Percentiles rank a stretch among this genome's conserved stretches.
Evolutionary conservation across 2,329 filamentous ascomycete species (phyloP).

Genomic region (Cladophialophora exuberans): DNA sequence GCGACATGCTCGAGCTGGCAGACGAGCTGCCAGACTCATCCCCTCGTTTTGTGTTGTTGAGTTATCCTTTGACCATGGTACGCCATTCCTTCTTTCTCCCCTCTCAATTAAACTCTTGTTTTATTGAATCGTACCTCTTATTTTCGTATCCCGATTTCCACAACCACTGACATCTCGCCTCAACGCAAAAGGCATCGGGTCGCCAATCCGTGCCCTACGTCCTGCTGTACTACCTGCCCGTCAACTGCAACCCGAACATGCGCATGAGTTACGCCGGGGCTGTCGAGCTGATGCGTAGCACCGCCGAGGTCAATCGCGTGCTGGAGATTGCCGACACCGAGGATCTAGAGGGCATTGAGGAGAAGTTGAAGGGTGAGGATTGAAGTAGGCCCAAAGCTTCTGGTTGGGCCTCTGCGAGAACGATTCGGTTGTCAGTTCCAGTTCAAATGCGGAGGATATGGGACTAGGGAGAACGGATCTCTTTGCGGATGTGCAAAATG

Average conservation of each 20-base stretch:
- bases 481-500: too few relatives aligned
- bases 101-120: not conserved
- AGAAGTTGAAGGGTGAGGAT: conserved; percentile 58
- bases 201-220: conserved; percentile 90
- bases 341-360: conserved; percentile 80
- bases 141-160: not conserved
- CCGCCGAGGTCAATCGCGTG: conserved; percentile 83
- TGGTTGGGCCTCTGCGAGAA: not conserved
- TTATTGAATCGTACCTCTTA: not conserved
- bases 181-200: conserved; percentile 69
- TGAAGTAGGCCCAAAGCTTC: not conserved
- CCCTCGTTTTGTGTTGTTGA: conserved; percentile 85
- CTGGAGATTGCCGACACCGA: conserved; percentile 82
- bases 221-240: conserved; percentile 90
- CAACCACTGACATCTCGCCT: not conserved
- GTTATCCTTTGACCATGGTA: conserved; percentile 87
- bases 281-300: conserved; percentile 93
- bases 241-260: conserved; percentile 82
- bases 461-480: too few relatives aligned
- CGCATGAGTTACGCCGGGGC: conserved; percentile 95
- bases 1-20: conserved; percentile 74
- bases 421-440: not conserved
- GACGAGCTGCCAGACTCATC: conserved; percentile 93
- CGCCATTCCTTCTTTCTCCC: conserved; percentile 34
- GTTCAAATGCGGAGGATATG: too few relatives aligned